A percentile compares a stretch with the other conserved stretches of the same genome.
Evolutionary conservation across 148 eudicot species (phyloP).

Genomic region (Silene conica): DNA sequence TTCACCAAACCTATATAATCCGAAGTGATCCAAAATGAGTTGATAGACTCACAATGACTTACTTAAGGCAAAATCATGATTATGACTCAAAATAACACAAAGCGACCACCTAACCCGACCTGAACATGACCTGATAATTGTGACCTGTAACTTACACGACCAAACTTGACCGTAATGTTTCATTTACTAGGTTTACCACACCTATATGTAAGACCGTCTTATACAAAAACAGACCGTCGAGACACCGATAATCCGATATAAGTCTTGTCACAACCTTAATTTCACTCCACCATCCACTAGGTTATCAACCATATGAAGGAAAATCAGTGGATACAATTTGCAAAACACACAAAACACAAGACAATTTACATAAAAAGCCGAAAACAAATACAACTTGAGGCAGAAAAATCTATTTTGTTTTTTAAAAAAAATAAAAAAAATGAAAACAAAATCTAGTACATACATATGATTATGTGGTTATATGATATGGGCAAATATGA

Average conservation of each 20-base stretch:
- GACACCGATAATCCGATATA: too few species aligned
- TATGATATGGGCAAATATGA: neutral
- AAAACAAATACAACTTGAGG: neutral
- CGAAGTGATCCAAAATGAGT: too few species aligned
- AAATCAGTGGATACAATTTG: neutral
- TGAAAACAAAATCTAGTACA: neutral
- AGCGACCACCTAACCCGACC: too few species aligned
- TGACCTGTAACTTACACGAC: too few species aligned
- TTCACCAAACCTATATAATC: too few species aligned
- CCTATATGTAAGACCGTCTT: neutral
- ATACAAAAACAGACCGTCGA: neutral
- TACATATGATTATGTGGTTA: neutral
- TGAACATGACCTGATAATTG: too few species aligned
- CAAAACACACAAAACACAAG: neutral
- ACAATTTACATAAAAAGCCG: neutral
- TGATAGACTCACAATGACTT: too few species aligned
- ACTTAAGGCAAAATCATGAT: too few species aligned
- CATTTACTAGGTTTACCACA: too few species aligned
- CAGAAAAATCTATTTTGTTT: neutral
- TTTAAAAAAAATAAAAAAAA: neutral
- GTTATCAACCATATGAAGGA: neutral
- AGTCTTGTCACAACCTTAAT: neutral
- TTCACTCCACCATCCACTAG: neutral
- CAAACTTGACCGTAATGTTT: too few species aligned
- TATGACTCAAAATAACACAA: too few species aligned